Conservation (phyloP, 2,329 filamentous ascomycete genomes). For the Talaromyces marneffei region DNA sequence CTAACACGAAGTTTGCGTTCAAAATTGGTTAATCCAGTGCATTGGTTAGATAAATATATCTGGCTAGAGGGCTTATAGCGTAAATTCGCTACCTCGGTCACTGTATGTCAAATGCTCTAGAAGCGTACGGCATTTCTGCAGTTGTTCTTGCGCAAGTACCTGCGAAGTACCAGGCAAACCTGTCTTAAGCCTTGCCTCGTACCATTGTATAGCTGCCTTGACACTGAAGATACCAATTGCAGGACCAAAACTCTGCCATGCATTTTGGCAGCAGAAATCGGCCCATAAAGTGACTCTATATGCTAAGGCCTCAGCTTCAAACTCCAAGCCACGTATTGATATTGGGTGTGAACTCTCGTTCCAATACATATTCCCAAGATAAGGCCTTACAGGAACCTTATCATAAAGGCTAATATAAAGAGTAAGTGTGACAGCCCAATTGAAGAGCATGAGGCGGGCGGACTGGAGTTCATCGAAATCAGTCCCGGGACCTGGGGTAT, state of each 20-base stretch:
- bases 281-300: conserved; percentile 7
- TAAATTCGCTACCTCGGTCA: conserved; percentile 7
- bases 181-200: background rate
- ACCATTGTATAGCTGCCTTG: conserved; percentile 9
- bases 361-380: background rate
- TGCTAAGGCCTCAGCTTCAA: background rate
- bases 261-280: conserved; percentile 12
- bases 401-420: conserved; percentile 3
- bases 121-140: background rate
- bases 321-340: background rate
- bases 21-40: too few species aligned
- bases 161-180: background rate
- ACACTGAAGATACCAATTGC: conserved; percentile 9
- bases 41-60: too few species aligned
- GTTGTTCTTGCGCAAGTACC: background rate
- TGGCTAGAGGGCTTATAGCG: background rate
- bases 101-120: conserved; percentile 7
- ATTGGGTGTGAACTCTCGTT: background rate
- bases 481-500: background rate
- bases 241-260: conserved; percentile 12
- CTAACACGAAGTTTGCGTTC: too few species aligned
- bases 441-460: conserved; percentile 4
- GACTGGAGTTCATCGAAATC: conserved; percentile 6
- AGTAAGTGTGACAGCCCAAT: conserved; percentile 7
- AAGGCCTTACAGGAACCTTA: background rate